phyloP scores from a whole-genome alignment of 2,329 filamentous ascomycete species.

The Epichloe sylvatica region DNA sequence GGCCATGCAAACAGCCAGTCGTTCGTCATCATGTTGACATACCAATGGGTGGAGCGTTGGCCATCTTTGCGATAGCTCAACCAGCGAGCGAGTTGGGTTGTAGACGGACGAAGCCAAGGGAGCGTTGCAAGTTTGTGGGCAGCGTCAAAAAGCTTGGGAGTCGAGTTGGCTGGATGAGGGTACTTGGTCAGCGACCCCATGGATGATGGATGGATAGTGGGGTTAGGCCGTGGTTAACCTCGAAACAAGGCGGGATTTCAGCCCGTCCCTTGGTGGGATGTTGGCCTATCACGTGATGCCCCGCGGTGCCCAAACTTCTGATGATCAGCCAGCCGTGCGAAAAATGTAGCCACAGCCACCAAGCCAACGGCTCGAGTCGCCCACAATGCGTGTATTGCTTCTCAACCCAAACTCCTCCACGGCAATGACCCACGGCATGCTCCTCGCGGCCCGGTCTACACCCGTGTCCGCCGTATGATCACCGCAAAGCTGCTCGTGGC shows the following conservation, averaged over 20 bases:
- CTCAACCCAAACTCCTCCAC: constrained; percentile 68
- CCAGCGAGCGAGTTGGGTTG: not conserved
- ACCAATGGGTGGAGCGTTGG: constrained; percentile 41
- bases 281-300: constrained; percentile 23
- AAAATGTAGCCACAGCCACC: no score
- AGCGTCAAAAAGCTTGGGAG: constrained; percentile 1
- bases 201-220: constrained; percentile 13
- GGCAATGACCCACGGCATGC: constrained; percentile 56
- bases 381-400: constrained; percentile 39
- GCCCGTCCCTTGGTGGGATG: not conserved
- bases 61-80: constrained; percentile 28
- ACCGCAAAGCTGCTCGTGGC: no score
- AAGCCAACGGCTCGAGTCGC: no score
- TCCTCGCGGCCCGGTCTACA: constrained; percentile 8
- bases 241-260: no score
- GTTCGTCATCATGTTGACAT: constrained; percentile 18
- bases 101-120: not conserved
- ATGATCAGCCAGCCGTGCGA: no score
- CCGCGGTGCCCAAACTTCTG: constrained; percentile 10
- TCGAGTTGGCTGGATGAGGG: not conserved
- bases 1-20: not conserved
- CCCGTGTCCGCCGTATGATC: constrained; percentile 16
- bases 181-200: constrained; percentile 6
- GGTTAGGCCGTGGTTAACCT: constrained; percentile 10
- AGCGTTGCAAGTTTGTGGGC: constrained; percentile 6